Evolutionary conservation across 2,329 filamentous ascomycete species (phyloP), one percentile per base, ranked within the genome.

Genomic region (Fusarium sp.): DNA sequence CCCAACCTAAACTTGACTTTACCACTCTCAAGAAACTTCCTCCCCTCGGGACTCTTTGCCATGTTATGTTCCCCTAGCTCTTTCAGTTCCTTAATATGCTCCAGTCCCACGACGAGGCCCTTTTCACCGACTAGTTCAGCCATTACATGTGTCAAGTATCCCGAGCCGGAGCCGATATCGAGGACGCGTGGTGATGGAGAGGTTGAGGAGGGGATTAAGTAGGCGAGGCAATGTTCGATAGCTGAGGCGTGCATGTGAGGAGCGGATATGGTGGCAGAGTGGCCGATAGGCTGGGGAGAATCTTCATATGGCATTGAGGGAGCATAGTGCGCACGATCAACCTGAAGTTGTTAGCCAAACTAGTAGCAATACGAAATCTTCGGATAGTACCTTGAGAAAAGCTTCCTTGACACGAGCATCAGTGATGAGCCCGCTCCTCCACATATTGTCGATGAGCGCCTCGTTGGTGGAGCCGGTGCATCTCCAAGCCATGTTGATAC

Each of bases 251-350:
- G 89, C 89, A 91, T 91, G 81, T 91, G 89, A 31, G 89, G 89
- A 2, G 89, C 89, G 2, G 86, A 88, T 72, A 91, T 91, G 78
- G 89, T 91, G 50, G 87, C 89, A 8, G 73, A 74, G 80, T 89
- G 82, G 70, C 89, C 88, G 82, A 91, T 90, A 68, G 84, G 77
- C 73, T 91, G 88, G 0, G 88, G 89, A 0, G 84, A 85, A 82
- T 91, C 89, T 65, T 86, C 81, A 80, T 98, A 98, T 4, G 97
- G 91, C 11, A 82, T 82, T 0, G 83, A 79, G 5, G 94, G 93
- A 16, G 93, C 90, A 84, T 96, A 98, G 83, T 98, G 90, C 0
- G 90, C 95, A 71, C 97, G 91, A 83, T 99, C 96, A 80, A 98
- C 95, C 92, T 95, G 74, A 11, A 10, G 20, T 25, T 8, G 25